A percentile compares a stretch with the other conserved stretches of the same genome.
Evolutionary conservation across 2,329 filamentous ascomycete genomes (phyloP).

Genomic region (Aspergillus fijiensis): DNA sequence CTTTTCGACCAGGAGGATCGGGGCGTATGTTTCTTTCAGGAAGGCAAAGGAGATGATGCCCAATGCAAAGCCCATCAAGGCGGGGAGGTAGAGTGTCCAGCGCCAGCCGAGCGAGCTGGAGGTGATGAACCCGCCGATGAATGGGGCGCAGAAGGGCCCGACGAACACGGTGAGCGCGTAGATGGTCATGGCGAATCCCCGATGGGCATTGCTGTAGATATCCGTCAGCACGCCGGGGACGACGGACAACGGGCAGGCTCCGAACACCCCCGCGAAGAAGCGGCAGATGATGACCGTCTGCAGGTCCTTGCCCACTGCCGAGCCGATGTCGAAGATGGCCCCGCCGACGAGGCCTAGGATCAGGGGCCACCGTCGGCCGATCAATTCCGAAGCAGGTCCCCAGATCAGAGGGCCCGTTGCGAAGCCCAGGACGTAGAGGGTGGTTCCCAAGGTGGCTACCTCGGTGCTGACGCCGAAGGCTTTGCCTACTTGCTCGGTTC

Average conservation of each 20-base stretch:
- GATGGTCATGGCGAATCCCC: conserved; percentile 46
- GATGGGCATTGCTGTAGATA: conserved; percentile 52
- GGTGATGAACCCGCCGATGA: conserved; percentile 55
- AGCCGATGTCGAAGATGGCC: conserved; percentile 47
- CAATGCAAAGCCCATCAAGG: conserved; percentile 51
- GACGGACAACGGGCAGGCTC: conserved; percentile 44
- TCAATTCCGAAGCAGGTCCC: conserved; percentile 62
- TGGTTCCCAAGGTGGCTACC: conserved; percentile 47
- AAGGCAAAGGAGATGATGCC: conserved; percentile 38
- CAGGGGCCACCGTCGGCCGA: conserved; percentile 55
- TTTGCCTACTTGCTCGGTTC: conserved; percentile 55
- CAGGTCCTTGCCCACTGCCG: conserved; percentile 42
- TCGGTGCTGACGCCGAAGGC: conserved; percentile 46
- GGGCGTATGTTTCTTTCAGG: conserved; percentile 54
- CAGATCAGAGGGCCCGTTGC: conserved; percentile 55
- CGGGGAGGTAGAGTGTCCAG: conserved; percentile 50
- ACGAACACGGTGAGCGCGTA: conserved; percentile 54
- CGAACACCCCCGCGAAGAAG: conserved; percentile 49
- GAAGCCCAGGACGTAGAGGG: conserved; percentile 52
- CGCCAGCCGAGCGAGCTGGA: conserved; percentile 51
- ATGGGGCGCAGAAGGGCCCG: conserved; percentile 53
- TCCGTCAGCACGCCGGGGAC: conserved; percentile 48
- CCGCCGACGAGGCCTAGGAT: conserved; percentile 40
- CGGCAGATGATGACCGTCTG: conserved; percentile 43
- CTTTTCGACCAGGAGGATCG: conserved; percentile 53